Evolutionary conservation across 2,329 filamentous ascomycete species (phyloP).

Genomic region (Diaporthe sp.): DNA sequence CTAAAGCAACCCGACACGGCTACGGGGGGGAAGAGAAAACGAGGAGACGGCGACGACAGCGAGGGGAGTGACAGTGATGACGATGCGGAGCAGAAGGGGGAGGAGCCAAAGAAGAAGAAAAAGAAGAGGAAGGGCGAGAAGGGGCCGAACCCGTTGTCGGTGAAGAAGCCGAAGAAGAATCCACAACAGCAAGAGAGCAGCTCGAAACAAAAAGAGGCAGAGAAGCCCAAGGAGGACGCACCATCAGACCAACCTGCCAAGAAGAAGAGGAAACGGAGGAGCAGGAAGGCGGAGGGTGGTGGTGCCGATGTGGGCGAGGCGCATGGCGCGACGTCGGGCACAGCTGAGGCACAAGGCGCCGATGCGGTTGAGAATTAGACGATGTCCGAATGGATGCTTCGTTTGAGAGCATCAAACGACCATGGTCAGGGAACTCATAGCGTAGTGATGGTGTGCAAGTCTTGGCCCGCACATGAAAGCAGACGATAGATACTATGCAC

Average conservation of each 20-base stretch:
- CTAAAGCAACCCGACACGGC: constrained; percentile 56
- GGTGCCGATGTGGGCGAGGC: constrained; percentile 26
- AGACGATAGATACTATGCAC: not conserved
- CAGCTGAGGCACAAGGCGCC: constrained; percentile 37
- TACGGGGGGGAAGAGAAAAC: constrained; percentile 60
- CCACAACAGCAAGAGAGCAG: constrained; percentile 15
- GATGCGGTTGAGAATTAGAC: constrained; percentile 14
- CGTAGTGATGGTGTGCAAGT: not conserved
- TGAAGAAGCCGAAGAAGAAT: constrained; percentile 49
- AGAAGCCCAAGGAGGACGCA: constrained; percentile 36
- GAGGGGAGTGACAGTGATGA: constrained; percentile 46
- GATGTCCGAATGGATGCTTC: not conserved
- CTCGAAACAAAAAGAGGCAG: constrained; percentile 28
- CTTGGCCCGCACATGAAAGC: not conserved
- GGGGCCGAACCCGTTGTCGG: constrained; percentile 46
- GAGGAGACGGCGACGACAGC: constrained; percentile 51
- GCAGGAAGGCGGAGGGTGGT: constrained; percentile 39
- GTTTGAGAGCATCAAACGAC: not conserved
- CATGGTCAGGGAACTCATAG: not conserved
- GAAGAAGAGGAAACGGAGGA: constrained; percentile 50
- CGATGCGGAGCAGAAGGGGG: constrained; percentile 40
- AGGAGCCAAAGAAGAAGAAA: constrained; percentile 43
- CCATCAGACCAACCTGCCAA: constrained; percentile 43
- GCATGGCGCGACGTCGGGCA: constrained; percentile 37
- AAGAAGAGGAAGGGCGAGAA: constrained; percentile 47